Conservation (phyloP, 2,329 filamentous ascomycete species). For the Neoarthrinium moseri region DNA sequence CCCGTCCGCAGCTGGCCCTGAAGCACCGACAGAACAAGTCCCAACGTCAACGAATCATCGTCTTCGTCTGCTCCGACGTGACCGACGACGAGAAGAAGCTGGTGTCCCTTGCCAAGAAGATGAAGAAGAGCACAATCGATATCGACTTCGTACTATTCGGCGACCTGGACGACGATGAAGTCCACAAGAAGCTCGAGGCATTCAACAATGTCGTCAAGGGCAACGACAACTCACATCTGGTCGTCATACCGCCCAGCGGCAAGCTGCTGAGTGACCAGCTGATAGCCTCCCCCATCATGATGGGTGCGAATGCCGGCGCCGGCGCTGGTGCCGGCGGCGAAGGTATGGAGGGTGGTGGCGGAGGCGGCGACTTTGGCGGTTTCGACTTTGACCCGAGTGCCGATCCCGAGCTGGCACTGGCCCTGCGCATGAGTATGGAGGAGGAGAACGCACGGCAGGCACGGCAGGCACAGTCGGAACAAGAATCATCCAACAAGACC, state of each 20-base stretch:
- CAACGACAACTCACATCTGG: constrained; percentile 86
- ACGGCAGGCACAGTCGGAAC: constrained; percentile 75
- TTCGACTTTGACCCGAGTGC: constrained; percentile 89
- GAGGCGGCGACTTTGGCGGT: constrained; percentile 67
- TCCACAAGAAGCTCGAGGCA: constrained; percentile 85
- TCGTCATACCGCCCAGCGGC: constrained; percentile 85
- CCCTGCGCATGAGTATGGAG: constrained; percentile 95
- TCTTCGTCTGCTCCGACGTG: constrained; percentile 92
- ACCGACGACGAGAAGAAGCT: constrained; percentile 87
- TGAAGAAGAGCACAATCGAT: constrained; percentile 96
- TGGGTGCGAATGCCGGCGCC: constrained; percentile 69
- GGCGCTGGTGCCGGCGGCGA: constrained; percentile 48
- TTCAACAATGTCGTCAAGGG: constrained; percentile 94
- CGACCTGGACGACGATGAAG: constrained; percentile 85
- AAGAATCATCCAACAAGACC: constrained; percentile 70
- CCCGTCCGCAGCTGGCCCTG: constrained; percentile 70
- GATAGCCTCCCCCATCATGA: constrained; percentile 83
- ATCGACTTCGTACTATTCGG: constrained; percentile 96
- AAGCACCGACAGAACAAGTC: constrained; percentile 98
- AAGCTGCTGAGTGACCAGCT: constrained; percentile 92
- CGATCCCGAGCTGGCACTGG: constrained; percentile 91
- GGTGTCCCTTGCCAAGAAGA: constrained; percentile 88
- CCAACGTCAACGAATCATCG: constrained; percentile 93
- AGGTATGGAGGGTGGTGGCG: constrained; percentile 52
- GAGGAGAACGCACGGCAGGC: constrained; percentile 95